A percentile compares a stretch with the other conserved stretches of the same genome.
phyloP scores from a whole-genome alignment of 805 yeast species.

The Yamadazyma takamatsuzukensis region DNA sequence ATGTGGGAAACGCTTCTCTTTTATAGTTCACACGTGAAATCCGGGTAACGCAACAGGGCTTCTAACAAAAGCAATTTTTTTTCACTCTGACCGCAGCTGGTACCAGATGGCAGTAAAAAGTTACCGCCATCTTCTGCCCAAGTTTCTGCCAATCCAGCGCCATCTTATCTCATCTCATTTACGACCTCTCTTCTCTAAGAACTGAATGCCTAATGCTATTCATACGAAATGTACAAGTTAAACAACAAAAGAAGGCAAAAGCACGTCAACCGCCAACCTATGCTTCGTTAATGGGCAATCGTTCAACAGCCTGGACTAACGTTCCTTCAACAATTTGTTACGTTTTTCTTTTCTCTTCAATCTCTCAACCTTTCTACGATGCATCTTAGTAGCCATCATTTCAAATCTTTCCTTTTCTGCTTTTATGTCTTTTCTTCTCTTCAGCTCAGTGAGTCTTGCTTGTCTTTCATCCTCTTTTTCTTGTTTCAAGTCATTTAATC shows the following conservation, averaged over 20 bases:
- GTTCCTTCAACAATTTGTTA: slow-evolving; percentile 88
- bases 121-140: too few species aligned
- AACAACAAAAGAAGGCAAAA: too few species aligned
- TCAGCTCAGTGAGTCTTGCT: slow-evolving; percentile 51
- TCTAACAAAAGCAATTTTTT: too few species aligned
- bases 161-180: too few species aligned
- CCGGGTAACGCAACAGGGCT: slow-evolving; percentile 17
- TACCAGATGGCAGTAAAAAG: too few species aligned
- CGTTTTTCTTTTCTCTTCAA: slow-evolving; percentile 89
- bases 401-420: slow-evolving; percentile 90
- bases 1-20: slow-evolving; percentile 6
- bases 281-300: background rate
- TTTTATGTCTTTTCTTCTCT: slow-evolving; percentile 73
- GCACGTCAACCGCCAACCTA: too few species aligned
- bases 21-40: slow-evolving; percentile 13
- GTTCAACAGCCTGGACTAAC: slow-evolving; percentile 34
- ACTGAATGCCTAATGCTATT: too few species aligned
- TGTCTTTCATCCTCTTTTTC: slow-evolving; percentile 66
- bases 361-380: slow-evolving; percentile 87
- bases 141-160: too few species aligned
- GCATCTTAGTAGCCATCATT: slow-evolving; percentile 79
- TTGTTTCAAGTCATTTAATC: slow-evolving; percentile 67
- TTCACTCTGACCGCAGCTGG: too few species aligned
- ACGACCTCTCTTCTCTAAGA: too few species aligned
- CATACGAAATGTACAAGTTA: too few species aligned